These are phyloP conservation scores for Cenchrus americanus DNA, from an alignment of 176 grass and related monocot species.

Conservation along the genomic window DNA sequence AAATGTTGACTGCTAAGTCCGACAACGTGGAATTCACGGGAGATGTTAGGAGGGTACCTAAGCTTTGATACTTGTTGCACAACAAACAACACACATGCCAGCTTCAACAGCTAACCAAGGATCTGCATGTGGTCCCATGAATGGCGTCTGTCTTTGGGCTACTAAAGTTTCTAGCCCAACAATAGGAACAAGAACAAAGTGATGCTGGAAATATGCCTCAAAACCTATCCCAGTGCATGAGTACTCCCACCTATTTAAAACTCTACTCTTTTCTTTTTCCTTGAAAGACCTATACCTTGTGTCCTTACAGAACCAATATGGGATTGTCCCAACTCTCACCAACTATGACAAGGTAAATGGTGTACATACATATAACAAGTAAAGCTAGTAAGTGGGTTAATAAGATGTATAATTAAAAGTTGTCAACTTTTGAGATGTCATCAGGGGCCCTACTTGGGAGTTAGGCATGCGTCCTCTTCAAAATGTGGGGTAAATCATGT, in stretches of 20 bases:
- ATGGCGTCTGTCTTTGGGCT: not conserved
- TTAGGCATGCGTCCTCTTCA: constrained; percentile 38
- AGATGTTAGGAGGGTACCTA: not conserved
- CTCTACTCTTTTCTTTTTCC: not conserved
- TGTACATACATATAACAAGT: not conserved
- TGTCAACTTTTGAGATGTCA: constrained; percentile 13
- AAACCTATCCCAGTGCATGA: not conserved
- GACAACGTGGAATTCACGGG: constrained; percentile 1
- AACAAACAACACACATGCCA: not conserved
- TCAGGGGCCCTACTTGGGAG: not conserved
- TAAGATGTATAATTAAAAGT: not conserved
- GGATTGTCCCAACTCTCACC: not conserved
- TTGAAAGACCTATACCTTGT: no score
- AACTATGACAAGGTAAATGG: constrained; percentile 6
- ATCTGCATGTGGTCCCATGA: constrained; percentile 4
- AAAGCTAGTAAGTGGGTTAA: constrained; percentile 7
- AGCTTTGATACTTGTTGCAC: constrained; percentile 13
- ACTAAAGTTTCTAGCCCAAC: not conserved
- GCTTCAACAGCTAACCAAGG: not conserved
- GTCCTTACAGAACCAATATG: not conserved
- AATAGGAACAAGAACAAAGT: not conserved
- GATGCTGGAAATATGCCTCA: not conserved
- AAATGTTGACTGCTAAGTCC: not conserved
- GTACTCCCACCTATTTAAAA: not conserved
- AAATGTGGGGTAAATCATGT: constrained; percentile 14